phyloP scores from a whole-genome alignment of 164 flowering plant genomes.

The Vitis riparia region DNA sequence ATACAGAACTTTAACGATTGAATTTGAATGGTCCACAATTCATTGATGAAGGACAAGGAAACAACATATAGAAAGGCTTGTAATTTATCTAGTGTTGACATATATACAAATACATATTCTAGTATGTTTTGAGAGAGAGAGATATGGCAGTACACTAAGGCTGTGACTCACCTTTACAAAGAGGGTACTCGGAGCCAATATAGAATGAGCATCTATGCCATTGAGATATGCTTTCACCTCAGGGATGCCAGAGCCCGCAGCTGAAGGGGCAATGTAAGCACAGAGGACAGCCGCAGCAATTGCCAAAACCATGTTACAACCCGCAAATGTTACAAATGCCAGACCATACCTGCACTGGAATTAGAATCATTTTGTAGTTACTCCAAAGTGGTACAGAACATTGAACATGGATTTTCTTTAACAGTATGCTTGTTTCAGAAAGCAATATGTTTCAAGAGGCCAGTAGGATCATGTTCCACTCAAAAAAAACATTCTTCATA shows the following conservation, averaged over 20 bases:
- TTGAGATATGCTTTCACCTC: constrained; percentile 94
- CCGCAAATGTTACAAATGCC: constrained; percentile 65
- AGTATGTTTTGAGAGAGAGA: too few relatives aligned
- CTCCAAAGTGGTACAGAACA: not conserved
- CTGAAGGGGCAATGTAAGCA: constrained; percentile 92
- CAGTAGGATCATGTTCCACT: not conserved
- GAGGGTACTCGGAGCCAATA: constrained; percentile 86
- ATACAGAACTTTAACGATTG: too few relatives aligned
- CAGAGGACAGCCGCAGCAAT: constrained; percentile 63
- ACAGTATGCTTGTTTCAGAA: too few relatives aligned
- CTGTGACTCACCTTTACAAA: constrained; percentile 72
- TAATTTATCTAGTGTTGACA: not conserved
- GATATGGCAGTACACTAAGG: not conserved
- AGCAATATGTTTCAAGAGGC: not conserved
- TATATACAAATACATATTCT: not conserved
- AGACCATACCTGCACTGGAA: constrained; percentile 58
- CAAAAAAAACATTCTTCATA: not conserved
- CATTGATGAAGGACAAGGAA: too few relatives aligned
- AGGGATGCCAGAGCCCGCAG: constrained; percentile 93
- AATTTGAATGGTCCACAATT: too few relatives aligned
- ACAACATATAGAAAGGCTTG: too few relatives aligned
- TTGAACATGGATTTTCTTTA: too few relatives aligned
- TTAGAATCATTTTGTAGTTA: constrained; percentile 18
- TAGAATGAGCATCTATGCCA: constrained; percentile 86
- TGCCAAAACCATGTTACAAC: constrained; percentile 64